A percentile compares a stretch with the other conserved stretches of the same genome.
These are phyloP conservation scores for Monosporascus cannonballus DNA, from an alignment of 2,329 filamentous ascomycete species.

Conservation along the genomic window DNA sequence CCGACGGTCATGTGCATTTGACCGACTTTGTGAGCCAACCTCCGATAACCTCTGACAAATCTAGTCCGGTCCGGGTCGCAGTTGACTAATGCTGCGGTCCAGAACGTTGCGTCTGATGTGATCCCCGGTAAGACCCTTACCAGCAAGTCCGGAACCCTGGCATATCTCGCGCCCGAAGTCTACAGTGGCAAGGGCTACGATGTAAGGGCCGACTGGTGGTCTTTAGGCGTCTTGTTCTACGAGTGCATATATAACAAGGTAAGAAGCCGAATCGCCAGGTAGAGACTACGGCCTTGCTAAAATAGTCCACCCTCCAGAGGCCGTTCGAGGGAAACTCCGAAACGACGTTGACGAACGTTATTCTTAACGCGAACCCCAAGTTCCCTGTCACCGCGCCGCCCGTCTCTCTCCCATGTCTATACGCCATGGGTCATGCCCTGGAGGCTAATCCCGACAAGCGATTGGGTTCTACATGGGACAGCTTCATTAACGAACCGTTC, in stretches of 20 bases:
- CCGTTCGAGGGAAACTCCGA: conserved; percentile 91
- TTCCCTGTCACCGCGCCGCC: conserved; percentile 91
- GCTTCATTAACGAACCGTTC: conserved; percentile 83
- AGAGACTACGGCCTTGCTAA: background rate
- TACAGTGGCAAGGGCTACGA: conserved; percentile 88
- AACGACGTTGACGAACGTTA: conserved; percentile 70
- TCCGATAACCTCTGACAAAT: background rate
- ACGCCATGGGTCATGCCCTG: conserved; percentile 78
- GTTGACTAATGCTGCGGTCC: conserved; percentile 5
- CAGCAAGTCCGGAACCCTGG: conserved; percentile 93
- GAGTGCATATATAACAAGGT: conserved; percentile 99
- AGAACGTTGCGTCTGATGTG: conserved; percentile 97
- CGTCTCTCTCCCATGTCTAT: conserved; percentile 80
- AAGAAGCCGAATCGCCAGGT: conserved; percentile 19
- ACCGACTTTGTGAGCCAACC: conserved; percentile 78
- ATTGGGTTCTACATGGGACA: conserved; percentile 81
- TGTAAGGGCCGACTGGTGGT: conserved; percentile 96
- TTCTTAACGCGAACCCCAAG: conserved; percentile 74
- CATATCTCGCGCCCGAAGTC: conserved; percentile 93
- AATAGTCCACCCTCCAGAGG: conserved; percentile 50
- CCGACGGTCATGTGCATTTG: conserved; percentile 90
- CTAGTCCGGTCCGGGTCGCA: conserved; percentile 26
- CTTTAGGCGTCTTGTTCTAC: conserved; percentile 94
- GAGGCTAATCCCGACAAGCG: conserved; percentile 74
- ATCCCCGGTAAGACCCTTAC: conserved; percentile 75